A percentile compares a stretch with the other conserved stretches of the same genome.
Conservation (phyloP, 176 grass and related monocot species). For the Zizania latifolia region DNA sequence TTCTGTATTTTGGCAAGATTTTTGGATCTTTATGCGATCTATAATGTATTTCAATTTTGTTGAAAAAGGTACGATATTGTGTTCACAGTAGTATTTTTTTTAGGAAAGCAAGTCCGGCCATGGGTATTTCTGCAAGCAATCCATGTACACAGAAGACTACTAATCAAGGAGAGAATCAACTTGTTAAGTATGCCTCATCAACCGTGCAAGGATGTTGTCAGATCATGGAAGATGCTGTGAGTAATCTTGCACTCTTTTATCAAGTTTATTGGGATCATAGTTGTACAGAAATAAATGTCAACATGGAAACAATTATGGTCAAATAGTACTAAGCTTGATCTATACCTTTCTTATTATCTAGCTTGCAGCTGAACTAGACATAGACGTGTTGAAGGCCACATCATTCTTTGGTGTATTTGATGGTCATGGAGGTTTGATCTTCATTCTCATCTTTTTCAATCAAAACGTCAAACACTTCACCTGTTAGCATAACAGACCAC, state of each 20-base stretch:
- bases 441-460: not conserved
- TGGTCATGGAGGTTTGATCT: constrained; percentile 24
- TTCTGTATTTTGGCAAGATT: not conserved
- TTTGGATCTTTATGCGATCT: not conserved
- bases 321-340: constrained; percentile 16
- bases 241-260: constrained; percentile 9
- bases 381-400: not conserved
- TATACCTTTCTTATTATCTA: not conserved
- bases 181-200: constrained; percentile 22
- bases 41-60: not conserved
- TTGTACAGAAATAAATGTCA: not conserved
- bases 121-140: constrained; percentile 10
- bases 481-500: not conserved
- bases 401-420: constrained; percentile 40
- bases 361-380: constrained; percentile 18
- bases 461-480: not conserved
- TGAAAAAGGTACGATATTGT: not conserved
- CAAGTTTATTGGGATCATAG: not conserved
- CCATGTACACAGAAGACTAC: not conserved
- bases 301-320: not conserved
- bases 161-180: constrained; percentile 18
- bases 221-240: constrained; percentile 27
- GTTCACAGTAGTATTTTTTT: constrained; percentile 18
- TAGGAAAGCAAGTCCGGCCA: constrained; percentile 24
- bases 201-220: not conserved